These are phyloP conservation scores for Neocatenulostroma microsporum DNA, from an alignment of 2,329 filamentous ascomycete genomes.

Conservation along the genomic window DNA sequence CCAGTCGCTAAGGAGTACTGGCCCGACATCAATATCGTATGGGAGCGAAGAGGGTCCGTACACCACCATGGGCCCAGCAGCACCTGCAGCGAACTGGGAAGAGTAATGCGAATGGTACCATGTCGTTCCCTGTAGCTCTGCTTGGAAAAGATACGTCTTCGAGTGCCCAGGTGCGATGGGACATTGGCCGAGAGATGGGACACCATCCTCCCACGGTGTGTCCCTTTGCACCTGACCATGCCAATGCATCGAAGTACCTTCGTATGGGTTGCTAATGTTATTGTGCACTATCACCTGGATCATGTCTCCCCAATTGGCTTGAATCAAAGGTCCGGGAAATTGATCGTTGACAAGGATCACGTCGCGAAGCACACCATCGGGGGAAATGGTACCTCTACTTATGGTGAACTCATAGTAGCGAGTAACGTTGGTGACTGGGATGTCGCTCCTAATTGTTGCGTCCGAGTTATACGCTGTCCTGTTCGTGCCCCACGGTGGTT, in stretches of 20 bases:
- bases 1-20: constrained; percentile 39
- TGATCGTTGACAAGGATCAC: constrained; percentile 39
- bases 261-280: constrained; percentile 21
- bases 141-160: constrained; percentile 35
- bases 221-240: constrained; percentile 32
- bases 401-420: constrained; percentile 39
- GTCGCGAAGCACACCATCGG: constrained; percentile 38
- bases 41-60: constrained; percentile 30
- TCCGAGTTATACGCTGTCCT: constrained; percentile 21
- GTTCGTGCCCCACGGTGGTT: constrained; percentile 22
- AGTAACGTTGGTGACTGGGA: constrained; percentile 32
- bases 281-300: constrained; percentile 30
- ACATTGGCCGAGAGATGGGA: constrained; percentile 34
- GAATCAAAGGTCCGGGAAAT: constrained; percentile 26
- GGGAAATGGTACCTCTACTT: constrained; percentile 35
- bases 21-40: constrained; percentile 40
- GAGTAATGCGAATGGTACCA: constrained; percentile 35
- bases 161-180: constrained; percentile 35
- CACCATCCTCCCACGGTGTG: constrained; percentile 36
- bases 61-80: constrained; percentile 26
- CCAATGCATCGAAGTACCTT: constrained; percentile 36
- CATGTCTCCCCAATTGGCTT: constrained; percentile 36
- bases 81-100: constrained; percentile 25
- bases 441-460: constrained; percentile 20
- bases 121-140: constrained; percentile 29